Evolutionary conservation across 768 basidiomycete species (phyloP).

Genomic region (Mrakia hoshinonis): DNA sequence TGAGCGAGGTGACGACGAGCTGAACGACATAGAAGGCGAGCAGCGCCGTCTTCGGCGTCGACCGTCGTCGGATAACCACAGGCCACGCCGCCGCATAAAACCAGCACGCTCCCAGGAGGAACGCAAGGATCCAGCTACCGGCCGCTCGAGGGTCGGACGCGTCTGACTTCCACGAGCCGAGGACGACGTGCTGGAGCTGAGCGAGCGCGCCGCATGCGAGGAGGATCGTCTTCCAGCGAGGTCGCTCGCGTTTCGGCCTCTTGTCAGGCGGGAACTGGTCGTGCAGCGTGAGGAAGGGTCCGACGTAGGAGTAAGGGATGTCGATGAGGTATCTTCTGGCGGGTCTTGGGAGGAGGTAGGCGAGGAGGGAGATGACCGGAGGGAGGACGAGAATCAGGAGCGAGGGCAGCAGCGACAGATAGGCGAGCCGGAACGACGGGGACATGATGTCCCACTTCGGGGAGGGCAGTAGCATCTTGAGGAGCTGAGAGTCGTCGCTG

Average conservation of each 20-base stretch:
- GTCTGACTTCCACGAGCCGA: background rate
- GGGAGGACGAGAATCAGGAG: conserved; percentile 1
- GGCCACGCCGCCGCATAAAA: background rate
- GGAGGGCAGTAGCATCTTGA: background rate
- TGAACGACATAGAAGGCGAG: conserved; percentile 6
- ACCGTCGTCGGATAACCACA: background rate
- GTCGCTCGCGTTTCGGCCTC: background rate
- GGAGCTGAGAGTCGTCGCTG: too few species aligned
- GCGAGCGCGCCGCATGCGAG: background rate
- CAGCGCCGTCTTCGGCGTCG: background rate
- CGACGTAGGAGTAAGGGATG: background rate
- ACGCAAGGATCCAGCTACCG: background rate
- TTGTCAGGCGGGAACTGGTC: background rate
- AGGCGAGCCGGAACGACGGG: background rate
- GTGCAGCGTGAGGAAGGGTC: background rate
- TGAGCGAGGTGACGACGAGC: conserved; percentile 3
- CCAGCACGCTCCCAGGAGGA: background rate
- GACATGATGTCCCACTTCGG: background rate
- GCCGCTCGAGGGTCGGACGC: background rate
- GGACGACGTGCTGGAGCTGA: background rate
- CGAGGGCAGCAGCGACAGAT: background rate
- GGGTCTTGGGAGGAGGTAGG: background rate
- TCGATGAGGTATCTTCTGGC: background rate
- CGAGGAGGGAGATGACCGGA: background rate
- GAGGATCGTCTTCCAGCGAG: background rate